phyloP scores from a whole-genome alignment of 2,329 filamentous ascomycete species.

The Fusarium sp. region DNA sequence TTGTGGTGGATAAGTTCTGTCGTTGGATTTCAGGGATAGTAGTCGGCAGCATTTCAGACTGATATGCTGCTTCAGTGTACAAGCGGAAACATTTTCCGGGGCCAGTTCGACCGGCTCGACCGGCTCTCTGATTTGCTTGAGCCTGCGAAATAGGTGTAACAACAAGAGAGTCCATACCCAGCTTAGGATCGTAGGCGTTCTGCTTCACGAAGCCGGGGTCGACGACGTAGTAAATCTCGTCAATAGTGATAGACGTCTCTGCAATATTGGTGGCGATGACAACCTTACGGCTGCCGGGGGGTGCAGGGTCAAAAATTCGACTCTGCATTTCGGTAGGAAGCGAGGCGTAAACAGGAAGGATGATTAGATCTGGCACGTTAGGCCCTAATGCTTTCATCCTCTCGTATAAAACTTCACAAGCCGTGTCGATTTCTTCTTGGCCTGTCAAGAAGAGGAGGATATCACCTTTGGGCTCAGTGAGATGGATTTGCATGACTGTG shows the following conservation, averaged over 20 bases:
- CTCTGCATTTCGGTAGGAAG: conserved; percentile 95
- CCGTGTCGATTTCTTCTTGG: conserved; percentile 97
- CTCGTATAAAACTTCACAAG: conserved; percentile 91
- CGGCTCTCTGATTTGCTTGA: conserved; percentile 93
- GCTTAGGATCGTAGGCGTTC: conserved; percentile 95
- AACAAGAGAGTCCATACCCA: conserved; percentile 96
- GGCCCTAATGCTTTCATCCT: conserved; percentile 96
- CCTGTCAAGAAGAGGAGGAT: conserved; percentile 98
- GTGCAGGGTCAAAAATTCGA: conserved; percentile 93
- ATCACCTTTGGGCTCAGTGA: conserved; percentile 91
- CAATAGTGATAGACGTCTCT: conserved; percentile 97
- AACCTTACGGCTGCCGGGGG: conserved; percentile 87
- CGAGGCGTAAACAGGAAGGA: conserved; percentile 95
- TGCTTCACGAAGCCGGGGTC: conserved; percentile 99
- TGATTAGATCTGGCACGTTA: conserved; percentile 89
- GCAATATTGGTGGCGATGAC: conserved; percentile 99
- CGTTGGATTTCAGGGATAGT: conserved; percentile 97
- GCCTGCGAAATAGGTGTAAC: conserved; percentile 97
- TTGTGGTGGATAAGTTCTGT: conserved; percentile 91
- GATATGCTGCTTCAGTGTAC: conserved; percentile 95
- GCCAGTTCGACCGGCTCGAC: conserved; percentile 92
- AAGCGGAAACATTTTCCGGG: conserved; percentile 96
- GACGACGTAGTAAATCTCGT: conserved; percentile 97
- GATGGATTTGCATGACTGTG: conserved; percentile 97
- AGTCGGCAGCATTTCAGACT: conserved; percentile 96